A percentile compares a stretch with the other conserved stretches of the same genome.
Conservation (phyloP, 2,329 filamentous ascomycete genomes). For the Pestalotiopsis sp. region DNA sequence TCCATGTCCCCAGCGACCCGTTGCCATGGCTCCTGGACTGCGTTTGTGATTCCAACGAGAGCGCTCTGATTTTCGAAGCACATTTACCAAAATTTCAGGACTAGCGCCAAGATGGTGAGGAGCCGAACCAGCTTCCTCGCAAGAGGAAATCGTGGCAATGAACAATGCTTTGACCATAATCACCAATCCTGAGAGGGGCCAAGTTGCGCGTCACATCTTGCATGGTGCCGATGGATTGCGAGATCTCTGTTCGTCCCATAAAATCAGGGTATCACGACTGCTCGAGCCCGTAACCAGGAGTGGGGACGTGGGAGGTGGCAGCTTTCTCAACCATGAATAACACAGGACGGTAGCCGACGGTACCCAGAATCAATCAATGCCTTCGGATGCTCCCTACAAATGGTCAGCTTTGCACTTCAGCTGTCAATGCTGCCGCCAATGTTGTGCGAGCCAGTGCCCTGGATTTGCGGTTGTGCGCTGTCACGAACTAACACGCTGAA, state of each 20-base stretch:
- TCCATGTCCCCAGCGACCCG: not conserved
- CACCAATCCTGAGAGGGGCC: constrained; percentile 8
- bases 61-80: too few relatives aligned
- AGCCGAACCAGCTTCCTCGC: not conserved
- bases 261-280: constrained; percentile 8
- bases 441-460: constrained; percentile 9
- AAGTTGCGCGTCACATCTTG: constrained; percentile 8
- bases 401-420: constrained; percentile 9
- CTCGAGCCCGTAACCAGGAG: not conserved
- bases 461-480: not conserved
- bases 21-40: constrained; percentile 1
- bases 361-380: constrained; percentile 7
- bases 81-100: not conserved
- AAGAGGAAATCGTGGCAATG: not conserved
- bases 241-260: constrained; percentile 9
- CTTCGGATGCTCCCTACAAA: not conserved
- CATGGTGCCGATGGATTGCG: constrained; percentile 6
- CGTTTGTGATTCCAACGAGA: not conserved
- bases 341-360: not conserved
- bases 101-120: not conserved
- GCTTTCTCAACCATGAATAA: not conserved
- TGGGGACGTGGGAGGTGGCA: not conserved
- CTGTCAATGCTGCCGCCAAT: constrained; percentile 4
- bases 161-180: not conserved
- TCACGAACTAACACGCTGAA: constrained; percentile 6